A percentile compares a stretch with the other conserved stretches of the same genome.
phyloP scores from a whole-genome alignment of 768 basidiomycete species.

The Lactarius tabidus region DNA sequence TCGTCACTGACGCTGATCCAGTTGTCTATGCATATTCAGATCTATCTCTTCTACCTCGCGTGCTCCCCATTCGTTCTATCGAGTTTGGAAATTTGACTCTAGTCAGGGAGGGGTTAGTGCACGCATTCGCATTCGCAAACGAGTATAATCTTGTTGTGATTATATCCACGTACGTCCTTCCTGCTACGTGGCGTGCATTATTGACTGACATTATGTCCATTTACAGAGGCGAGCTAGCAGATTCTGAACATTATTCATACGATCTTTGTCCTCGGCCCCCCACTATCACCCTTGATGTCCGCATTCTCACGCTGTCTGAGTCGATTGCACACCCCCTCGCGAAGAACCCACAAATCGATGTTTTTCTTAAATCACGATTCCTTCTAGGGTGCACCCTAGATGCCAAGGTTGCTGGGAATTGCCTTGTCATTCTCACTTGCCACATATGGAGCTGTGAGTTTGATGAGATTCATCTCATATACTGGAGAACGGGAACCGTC shows the following conservation, averaged over 20 bases:
- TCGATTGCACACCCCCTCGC: slow-evolving; percentile 16
- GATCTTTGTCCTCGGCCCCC: slow-evolving; percentile 7
- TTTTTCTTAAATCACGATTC: slow-evolving; percentile 20
- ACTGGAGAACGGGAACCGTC: slow-evolving; percentile 19
- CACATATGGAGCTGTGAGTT: slow-evolving; percentile 19
- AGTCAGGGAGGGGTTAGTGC: slow-evolving; percentile 15
- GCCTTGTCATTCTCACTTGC: slow-evolving; percentile 17
- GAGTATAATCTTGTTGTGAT: slow-evolving; percentile 18
- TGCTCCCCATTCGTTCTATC: slow-evolving; percentile 8
- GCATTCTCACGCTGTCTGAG: slow-evolving; percentile 18
- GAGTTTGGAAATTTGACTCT: slow-evolving; percentile 15
- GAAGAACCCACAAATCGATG: slow-evolving; percentile 13
- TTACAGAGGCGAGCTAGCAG: slow-evolving; percentile 4
- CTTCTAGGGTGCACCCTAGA: slow-evolving; percentile 17
- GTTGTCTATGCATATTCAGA: slow-evolving; percentile 20
- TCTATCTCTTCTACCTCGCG: slow-evolving; percentile 13
- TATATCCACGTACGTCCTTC: slow-evolving; percentile 15
- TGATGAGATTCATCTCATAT: slow-evolving; percentile 18
- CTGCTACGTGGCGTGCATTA: too few relatives aligned
- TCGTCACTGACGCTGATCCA: slow-evolving; percentile 18
- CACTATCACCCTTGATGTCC: slow-evolving; percentile 14
- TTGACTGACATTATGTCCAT: neutral
- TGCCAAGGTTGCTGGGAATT: slow-evolving; percentile 16
- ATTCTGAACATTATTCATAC: slow-evolving; percentile 1
- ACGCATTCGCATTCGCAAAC: slow-evolving; percentile 20